These are phyloP conservation scores for Suillus plorans DNA, from an alignment of 768 basidiomycete genomes.

Conservation along the genomic window DNA sequence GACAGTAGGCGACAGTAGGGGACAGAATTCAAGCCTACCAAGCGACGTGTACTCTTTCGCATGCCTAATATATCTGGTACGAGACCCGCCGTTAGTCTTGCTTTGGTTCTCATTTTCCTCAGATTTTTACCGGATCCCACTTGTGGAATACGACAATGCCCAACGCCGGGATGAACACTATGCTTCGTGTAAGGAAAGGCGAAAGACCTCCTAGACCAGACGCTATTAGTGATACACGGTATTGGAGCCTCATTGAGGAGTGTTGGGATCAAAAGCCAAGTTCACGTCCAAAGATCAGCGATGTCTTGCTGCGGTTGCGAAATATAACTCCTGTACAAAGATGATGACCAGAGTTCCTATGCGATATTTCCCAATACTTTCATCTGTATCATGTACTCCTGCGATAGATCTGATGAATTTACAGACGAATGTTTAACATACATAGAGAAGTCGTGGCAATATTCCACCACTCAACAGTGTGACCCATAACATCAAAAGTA, in stretches of 20 bases:
- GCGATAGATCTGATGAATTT: neutral
- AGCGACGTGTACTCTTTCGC: constrained; percentile 4
- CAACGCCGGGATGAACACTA: neutral
- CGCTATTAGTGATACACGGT: neutral
- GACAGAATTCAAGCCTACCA: neutral
- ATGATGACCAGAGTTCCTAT: neutral
- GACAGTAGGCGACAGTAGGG: neutral
- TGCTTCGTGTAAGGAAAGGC: fast-evolving
- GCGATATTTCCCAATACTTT: neutral
- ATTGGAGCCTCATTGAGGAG: neutral
- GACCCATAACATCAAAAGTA: no score
- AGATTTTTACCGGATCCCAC: neutral
- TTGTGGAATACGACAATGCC: neutral
- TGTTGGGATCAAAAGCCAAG: neutral
- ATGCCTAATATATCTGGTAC: constrained; percentile 1
- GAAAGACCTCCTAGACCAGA: neutral
- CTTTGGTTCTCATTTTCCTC: neutral
- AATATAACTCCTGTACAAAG: constrained; percentile 7
- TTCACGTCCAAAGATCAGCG: neutral
- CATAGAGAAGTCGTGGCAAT: no score
- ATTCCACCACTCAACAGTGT: no score
- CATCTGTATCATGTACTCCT: neutral
- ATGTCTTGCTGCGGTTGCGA: neutral
- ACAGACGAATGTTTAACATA: no score
- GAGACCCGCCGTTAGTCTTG: neutral